These are phyloP conservation scores for Penicillium arizonense DNA, from an alignment of 495 filamentous ascomycete genomes.

Conservation along the genomic window DNA sequence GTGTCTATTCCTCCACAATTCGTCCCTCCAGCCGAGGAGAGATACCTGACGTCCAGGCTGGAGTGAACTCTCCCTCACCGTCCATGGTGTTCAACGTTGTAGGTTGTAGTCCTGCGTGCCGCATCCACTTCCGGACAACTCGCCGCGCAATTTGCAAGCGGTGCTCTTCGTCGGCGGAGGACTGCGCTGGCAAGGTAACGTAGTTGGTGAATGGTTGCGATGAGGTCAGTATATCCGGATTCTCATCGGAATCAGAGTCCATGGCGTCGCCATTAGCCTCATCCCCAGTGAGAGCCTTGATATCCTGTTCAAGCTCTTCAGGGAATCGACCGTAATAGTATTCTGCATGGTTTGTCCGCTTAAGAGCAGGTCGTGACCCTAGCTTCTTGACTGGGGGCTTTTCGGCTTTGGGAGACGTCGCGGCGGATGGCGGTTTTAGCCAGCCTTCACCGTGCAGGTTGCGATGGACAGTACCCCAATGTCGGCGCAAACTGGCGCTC, in stretches of 20 bases:
- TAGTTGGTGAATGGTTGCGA: constrained; percentile 38
- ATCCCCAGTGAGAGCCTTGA: constrained; percentile 20
- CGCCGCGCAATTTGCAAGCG: constrained; percentile 53
- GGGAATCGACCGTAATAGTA: constrained; percentile 47
- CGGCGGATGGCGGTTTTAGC: constrained; percentile 33
- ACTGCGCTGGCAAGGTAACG: constrained; percentile 36
- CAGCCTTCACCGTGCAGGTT: constrained; percentile 46
- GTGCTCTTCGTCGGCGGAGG: constrained; percentile 38
- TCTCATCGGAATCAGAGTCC: constrained; percentile 46
- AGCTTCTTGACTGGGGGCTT: constrained; percentile 22
- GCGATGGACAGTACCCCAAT: constrained; percentile 62
- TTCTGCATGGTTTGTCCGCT: constrained; percentile 22
- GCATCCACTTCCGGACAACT: constrained; percentile 72
- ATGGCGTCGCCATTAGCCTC: constrained; percentile 33
- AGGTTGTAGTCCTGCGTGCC: constrained; percentile 58
- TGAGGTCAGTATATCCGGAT: constrained; percentile 41
- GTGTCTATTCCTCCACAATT: constrained; percentile 48
- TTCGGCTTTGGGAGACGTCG: constrained; percentile 26
- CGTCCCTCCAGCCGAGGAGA: constrained; percentile 74
- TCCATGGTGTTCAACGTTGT: constrained; percentile 31
- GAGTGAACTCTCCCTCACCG: constrained; percentile 53
- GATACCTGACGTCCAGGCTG: constrained; percentile 77
- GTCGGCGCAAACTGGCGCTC: constrained; percentile 53
- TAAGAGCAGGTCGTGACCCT: constrained; percentile 18
- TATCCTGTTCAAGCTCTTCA: constrained; percentile 34